A percentile compares a stretch with the other conserved stretches of the same genome.
These are phyloP conservation scores for Vitis rotundifolia DNA, from an alignment of 164 flowering plant species.

Conservation along the genomic window DNA sequence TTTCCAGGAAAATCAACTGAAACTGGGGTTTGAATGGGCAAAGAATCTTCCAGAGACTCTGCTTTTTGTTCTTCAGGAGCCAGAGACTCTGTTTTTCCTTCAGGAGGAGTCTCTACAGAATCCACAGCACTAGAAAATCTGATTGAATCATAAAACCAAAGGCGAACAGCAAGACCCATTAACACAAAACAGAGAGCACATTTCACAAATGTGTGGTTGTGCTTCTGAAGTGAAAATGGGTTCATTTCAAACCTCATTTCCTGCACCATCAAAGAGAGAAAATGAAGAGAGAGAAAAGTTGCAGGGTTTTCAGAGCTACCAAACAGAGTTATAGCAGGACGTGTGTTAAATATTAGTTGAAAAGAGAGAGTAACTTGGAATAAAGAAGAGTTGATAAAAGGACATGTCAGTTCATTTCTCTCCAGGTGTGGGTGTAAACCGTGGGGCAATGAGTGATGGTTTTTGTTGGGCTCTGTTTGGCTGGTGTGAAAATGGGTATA, in stretches of 20 bases:
- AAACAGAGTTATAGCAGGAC: neutral
- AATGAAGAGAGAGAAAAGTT: neutral
- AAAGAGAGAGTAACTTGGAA: neutral
- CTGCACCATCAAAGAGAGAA: constrained; percentile 29
- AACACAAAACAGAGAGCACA: constrained; percentile 44
- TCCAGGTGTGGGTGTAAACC: neutral
- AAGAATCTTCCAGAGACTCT: constrained; percentile 7
- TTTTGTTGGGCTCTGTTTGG: neutral
- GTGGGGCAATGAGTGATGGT: neutral
- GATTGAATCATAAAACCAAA: constrained; percentile 49
- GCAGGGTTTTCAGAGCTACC: neutral
- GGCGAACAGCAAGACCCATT: constrained; percentile 62
- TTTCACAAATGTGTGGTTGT: constrained; percentile 49
- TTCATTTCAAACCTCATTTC: constrained; percentile 33
- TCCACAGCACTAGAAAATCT: constrained; percentile 18
- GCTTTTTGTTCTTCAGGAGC: constrained; percentile 13
- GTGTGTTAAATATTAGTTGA: neutral
- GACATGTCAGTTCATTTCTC: neutral
- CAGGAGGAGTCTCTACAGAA: constrained; percentile 7
- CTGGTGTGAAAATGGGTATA: neutral
- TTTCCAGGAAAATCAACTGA: constrained; percentile 14
- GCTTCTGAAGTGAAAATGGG: constrained; percentile 33
- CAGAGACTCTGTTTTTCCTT: neutral
- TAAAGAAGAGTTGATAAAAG: neutral
- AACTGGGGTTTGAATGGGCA: constrained; percentile 8